Base-by-base conservation (phyloP, 2,329 filamentous ascomycete genomes). In the Trichocomaceae sp. region DNA sequence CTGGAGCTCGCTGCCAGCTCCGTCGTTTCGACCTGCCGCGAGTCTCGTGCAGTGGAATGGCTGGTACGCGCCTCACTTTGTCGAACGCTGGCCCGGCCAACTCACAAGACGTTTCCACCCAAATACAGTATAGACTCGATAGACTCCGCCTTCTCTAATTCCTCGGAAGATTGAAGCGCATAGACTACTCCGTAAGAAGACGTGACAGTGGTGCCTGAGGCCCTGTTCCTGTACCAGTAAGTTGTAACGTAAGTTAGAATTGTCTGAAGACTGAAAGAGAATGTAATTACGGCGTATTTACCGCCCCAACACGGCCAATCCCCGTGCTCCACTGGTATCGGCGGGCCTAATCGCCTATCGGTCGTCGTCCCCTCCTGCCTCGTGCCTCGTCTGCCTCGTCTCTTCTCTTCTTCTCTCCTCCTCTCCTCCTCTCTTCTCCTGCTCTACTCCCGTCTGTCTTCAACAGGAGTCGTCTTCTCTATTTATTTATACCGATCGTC, bases 291-390 rank as follows among this genome's bases (percentile, higher is more conserved):
- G 15, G 37, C 31, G 31, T 35, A 39, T 23, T 39, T 54, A 44
- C 39, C 47, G 41, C 52, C 47, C 52, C 47, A 55, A 55, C 47
- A 50, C 47, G 42, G 52, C 50, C 23, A 52, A 37, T 31, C 23
- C 39, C 29, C 26, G 50, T 35, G 54, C 54, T 39, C 54, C 54
- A 55, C 48, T 41, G 41, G 47, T 51, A 56, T 56, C 54, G 47
- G 48, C 39, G 9, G 9, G 17, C n/a, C 48, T 41, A 51, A 47
- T 50, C 54, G 42, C 42, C 50, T 56, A 51, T 56, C 44, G 52
- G 41, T 44, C 50, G 47, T 33, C 33, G 17, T 61, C 56, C 35
- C 23, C 35, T 47, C 31, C 26, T 41, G 47, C 47, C 15, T 45
- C 52, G 13, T 48, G 35, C 35, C 51, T 58, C 4, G 13, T 23